Percentiles rank a stretch among this genome's conserved stretches.
Conservation (phyloP, 306 rosid species). For the Pyrus pyrifolia region DNA sequence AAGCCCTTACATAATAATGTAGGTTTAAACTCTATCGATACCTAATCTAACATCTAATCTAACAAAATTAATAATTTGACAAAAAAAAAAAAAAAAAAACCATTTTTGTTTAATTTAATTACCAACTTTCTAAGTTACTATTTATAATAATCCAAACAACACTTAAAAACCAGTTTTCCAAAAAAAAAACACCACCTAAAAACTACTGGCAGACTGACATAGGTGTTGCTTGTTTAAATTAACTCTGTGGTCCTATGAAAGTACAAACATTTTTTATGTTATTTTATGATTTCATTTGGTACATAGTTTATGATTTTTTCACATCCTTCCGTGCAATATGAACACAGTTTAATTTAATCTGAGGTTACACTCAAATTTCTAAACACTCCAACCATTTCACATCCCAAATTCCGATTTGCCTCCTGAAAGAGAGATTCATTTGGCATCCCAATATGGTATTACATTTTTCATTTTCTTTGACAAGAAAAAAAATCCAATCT, state of each 20-base stretch:
- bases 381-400: neutral
- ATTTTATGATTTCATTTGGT: neutral
- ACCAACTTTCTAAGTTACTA: neutral
- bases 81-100: neutral
- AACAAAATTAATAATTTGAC: too few species aligned
- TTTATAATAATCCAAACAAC: neutral
- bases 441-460: neutral
- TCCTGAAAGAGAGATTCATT: neutral
- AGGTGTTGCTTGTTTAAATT: neutral
- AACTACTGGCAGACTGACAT: neutral
- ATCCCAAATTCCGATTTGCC: neutral
- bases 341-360: neutral
- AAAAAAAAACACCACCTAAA: too few species aligned
- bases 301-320: neutral
- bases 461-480: neutral
- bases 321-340: neutral
- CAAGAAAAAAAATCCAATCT: too few species aligned
- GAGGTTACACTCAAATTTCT: neutral
- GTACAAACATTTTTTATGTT: neutral
- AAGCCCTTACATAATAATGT: fast-evolving
- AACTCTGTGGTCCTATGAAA: neutral
- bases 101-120: neutral
- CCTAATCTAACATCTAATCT: too few species aligned
- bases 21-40: fast-evolving
- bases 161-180: too few species aligned